Base-by-base conservation (phyloP, 306 rosid species). In the Boehmeria nivea region DNA sequence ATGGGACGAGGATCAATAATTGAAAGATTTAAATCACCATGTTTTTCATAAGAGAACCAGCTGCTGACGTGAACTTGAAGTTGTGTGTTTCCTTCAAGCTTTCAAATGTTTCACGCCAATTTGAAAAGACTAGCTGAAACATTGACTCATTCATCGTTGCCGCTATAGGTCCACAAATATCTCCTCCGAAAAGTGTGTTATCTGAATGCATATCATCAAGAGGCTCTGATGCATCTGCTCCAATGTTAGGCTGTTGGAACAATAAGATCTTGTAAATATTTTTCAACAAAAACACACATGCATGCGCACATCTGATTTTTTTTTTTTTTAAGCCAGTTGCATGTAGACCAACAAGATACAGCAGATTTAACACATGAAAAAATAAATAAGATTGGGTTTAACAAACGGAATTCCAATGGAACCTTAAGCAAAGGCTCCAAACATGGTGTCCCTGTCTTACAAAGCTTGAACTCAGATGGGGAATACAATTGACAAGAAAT, bases 81-180 rank as follows among this genome's bases (percentile, higher is more conserved):
- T 82, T 83, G 27, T 77, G 79, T 65, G 94, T 84, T 76, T 87
- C 85, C 85, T 91, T 91, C 50, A 91, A 67, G 39, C 91, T 82
- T 61, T 91, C 94, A 71, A 74, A 87, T 60, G 86, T 87, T 66
- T 50, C 51, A 49, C 93, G 96, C 96, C 95, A 87, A 67, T 84
- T 78, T 33, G 76, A 72, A 74, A 91, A 67, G 70, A 91, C 93
- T 74, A 91, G 60, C 43, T 78, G 98, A 64, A 91, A 87, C 98
- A 82, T 91, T 13, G 85, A 73, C 66, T 87, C 95, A 5, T 84
- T 84, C 94, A 91, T 76, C 42, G 98, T 57, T 65, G 84, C 88
- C n/a, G 94, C 91, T 60, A 91, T 75, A 52, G 98, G 94, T 38
- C 91, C 94, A 43, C 98, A 87, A 65, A 91, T 73, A 74, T 84